Evolutionary conservation across 2,329 filamentous ascomycete genomes (phyloP).

Genomic region (Setomelanomma holmii): DNA sequence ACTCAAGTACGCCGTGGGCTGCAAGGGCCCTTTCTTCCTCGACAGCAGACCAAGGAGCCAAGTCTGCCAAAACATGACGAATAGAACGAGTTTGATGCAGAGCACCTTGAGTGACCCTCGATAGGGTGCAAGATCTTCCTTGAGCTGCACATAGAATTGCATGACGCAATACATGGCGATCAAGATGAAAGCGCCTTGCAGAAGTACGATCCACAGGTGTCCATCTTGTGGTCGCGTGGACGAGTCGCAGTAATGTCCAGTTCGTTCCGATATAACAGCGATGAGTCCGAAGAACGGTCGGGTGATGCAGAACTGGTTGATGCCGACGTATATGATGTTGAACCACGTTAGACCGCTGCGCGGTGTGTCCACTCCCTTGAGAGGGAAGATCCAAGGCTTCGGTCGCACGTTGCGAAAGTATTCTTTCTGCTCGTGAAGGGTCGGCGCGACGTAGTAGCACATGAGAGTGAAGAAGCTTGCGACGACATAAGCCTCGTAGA

Average conservation of each 20-base stretch:
- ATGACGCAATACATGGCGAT: conserved; percentile 90
- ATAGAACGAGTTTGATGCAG: conserved; percentile 90
- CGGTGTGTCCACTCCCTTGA: conserved; percentile 75
- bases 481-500: conserved; percentile 89
- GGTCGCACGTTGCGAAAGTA: conserved; percentile 76
- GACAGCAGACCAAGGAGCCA: conserved; percentile 67
- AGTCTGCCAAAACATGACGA: conserved; percentile 86
- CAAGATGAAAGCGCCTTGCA: conserved; percentile 75
- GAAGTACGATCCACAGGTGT: conserved; percentile 81
- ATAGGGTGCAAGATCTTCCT: conserved; percentile 71
- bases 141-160: conserved; percentile 84
- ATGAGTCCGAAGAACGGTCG: conserved; percentile 80
- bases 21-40: conserved; percentile 67
- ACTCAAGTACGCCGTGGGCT: conserved; percentile 67
- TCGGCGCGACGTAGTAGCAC: conserved; percentile 80
- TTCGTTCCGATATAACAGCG: conserved; percentile 74
- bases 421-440: conserved; percentile 79
- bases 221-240: conserved; percentile 79
- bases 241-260: conserved; percentile 76
- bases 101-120: conserved; percentile 80
- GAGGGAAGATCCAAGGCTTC: conserved; percentile 76
- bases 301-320: conserved; percentile 88
- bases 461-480: conserved; percentile 84
- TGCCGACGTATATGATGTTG: conserved; percentile 81
- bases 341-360: conserved; percentile 87